Evolutionary conservation across 352 stramenopile species (phyloP).

Genomic region (Aphanomyces invadans): DNA sequence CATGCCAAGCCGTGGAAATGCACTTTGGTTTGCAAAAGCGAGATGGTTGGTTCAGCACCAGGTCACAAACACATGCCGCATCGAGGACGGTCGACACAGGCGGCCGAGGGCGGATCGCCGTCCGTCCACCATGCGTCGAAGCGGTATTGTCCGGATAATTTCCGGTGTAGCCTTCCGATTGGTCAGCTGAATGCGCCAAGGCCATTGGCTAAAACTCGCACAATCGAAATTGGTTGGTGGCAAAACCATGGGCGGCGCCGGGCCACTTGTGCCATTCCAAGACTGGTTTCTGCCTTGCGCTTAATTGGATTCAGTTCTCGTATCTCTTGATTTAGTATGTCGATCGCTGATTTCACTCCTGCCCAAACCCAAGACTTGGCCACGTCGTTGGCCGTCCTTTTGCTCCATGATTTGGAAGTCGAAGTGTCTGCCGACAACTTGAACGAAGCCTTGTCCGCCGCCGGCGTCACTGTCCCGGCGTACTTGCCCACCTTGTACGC

Average conservation of each 20-base stretch:
- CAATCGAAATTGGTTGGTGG: constrained; percentile 15
- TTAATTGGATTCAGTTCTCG: constrained; percentile 26
- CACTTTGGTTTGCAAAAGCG: too few relatives aligned
- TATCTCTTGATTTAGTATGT: constrained; percentile 40
- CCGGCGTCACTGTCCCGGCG: constrained; percentile 65
- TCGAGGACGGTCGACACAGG: too few relatives aligned
- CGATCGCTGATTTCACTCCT: constrained; percentile 74
- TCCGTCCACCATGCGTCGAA: too few relatives aligned
- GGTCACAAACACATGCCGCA: too few relatives aligned
- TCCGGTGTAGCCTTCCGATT: not conserved
- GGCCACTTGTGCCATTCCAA: not conserved
- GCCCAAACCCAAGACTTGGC: constrained; percentile 80
- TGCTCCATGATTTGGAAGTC: constrained; percentile 61
- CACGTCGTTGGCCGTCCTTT: constrained; percentile 75
- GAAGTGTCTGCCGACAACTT: constrained; percentile 79
- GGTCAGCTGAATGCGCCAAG: not conserved
- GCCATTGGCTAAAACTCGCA: not conserved
- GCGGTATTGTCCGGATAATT: not conserved
- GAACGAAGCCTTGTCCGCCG: constrained; percentile 58
- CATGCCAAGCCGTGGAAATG: too few relatives aligned
- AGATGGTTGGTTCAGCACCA: too few relatives aligned
- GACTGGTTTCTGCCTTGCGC: constrained; percentile 22
- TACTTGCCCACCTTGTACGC: constrained; percentile 80
- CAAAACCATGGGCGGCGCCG: not conserved
- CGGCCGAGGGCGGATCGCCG: too few relatives aligned